These are phyloP conservation scores for Fusarium temperatum DNA, from an alignment of 2,329 filamentous ascomycete species.

Conservation along the genomic window DNA sequence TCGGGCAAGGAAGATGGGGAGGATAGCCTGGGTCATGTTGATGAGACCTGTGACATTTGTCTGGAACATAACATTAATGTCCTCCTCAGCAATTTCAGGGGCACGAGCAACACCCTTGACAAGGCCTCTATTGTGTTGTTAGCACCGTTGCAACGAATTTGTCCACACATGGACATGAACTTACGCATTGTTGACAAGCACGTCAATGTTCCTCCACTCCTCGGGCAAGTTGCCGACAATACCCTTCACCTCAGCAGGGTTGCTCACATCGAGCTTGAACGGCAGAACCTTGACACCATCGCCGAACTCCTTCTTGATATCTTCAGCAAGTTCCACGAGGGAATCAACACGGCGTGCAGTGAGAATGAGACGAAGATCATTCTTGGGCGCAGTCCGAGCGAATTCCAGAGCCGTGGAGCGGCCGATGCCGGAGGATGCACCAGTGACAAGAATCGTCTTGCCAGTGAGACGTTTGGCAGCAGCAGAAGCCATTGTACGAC, in stretches of 20 bases:
- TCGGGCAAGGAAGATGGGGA: constrained; percentile 82
- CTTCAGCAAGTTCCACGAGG: constrained; percentile 76
- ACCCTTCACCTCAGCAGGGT: constrained; percentile 73
- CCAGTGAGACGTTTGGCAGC: constrained; percentile 85
- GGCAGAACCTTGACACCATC: constrained; percentile 83
- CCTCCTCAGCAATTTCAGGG: constrained; percentile 81
- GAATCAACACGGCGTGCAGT: constrained; percentile 87
- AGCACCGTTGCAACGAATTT: not conserved
- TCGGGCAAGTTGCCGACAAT: constrained; percentile 80
- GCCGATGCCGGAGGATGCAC: constrained; percentile 93
- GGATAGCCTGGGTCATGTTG: constrained; percentile 92
- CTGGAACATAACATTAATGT: constrained; percentile 86
- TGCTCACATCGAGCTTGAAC: constrained; percentile 87
- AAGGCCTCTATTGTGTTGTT: constrained; percentile 69
- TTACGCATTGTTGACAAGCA: constrained; percentile 96
- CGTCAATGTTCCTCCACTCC: constrained; percentile 85
- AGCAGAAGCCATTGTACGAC: constrained; percentile 61
- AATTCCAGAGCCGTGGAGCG: constrained; percentile 88
- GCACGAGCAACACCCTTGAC: constrained; percentile 89
- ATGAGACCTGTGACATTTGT: constrained; percentile 97
- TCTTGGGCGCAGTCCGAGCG: constrained; percentile 80
- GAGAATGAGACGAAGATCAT: constrained; percentile 82
- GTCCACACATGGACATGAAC: constrained; percentile 45
- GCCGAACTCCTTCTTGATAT: constrained; percentile 81
- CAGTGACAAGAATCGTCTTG: constrained; percentile 93